Base-by-base conservation (phyloP, 2,329 filamentous ascomycete genomes). In the Botrytis deweyae region DNA sequence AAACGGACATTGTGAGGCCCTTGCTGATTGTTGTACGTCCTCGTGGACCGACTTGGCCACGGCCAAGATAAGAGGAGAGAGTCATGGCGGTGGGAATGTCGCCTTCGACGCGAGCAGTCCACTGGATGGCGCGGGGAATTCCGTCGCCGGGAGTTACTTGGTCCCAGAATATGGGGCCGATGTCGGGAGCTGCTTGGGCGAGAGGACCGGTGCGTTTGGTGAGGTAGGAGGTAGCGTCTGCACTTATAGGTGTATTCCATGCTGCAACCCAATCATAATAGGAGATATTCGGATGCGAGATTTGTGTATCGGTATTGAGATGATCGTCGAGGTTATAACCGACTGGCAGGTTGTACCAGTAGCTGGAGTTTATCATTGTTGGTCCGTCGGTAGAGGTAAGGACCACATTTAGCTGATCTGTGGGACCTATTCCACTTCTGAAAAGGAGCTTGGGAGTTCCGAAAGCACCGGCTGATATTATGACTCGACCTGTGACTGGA, bases 181-280 rank as follows among this genome's bases (percentile, higher is more conserved):
- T 90, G 81, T 91, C 90, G 38, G 90, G 89, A 2, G 89, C 88
- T 40, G 89, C 88, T 80, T 91, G 88, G 1, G 90, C 85, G 22
- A 92, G 84, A 62, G 91, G 89, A 40, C 90, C 90, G 42, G 85
- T 86, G 72, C 88, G 86, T 73, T 78, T 80, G 84, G 86, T 83
- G 38, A 88, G 82, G 74, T 88, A 88, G 52, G 79, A 75, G 38
- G 79, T 76, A 72, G 81, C 81, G 78, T 88, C 87, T 2, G 81
- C 80, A 4, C 75, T 77, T 74, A 84, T 85, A 3, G 86, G 86
- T 65, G 78, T 78, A 77, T 87, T 78, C 82, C 84, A 92, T 3
- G 90, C 90, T 72, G 83, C 84, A 79, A 90, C 91, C 78, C 91
- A 92, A 83, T 92, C 87, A 78, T 92, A 92, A 81, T 88, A 88